phyloP scores from a whole-genome alignment of 2,329 filamentous ascomycete genomes.

The Fusarium gaditjirri region DNA sequence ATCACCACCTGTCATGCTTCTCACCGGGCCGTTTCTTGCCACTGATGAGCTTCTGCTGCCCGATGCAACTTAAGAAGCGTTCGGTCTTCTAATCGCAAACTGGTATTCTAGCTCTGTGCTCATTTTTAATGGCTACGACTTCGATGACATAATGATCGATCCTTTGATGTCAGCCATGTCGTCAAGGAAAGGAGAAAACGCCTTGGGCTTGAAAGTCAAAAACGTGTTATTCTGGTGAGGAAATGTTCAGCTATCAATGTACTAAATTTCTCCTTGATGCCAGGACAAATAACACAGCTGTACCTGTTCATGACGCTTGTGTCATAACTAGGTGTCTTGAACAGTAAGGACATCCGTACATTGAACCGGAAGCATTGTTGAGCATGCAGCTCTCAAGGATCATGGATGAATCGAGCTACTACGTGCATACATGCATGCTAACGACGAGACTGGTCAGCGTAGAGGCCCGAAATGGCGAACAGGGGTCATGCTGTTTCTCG shows the following conservation, averaged over 20 bases:
- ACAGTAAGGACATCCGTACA: constrained; percentile 10
- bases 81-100: background rate
- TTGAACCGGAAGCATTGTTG: constrained; percentile 15
- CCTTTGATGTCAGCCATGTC: constrained; percentile 10
- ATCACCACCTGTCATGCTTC: constrained; percentile 10
- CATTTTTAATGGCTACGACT: background rate
- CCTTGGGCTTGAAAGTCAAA: background rate
- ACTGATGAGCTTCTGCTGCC: background rate
- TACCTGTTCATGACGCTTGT: background rate
- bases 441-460: constrained; percentile 24
- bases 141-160: background rate
- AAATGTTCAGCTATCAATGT: background rate
- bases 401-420: constrained; percentile 14
- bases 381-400: constrained; percentile 10
- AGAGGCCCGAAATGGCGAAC: constrained; percentile 25
- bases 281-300: background rate
- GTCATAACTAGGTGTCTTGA: background rate
- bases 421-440: background rate
- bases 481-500: constrained; percentile 36
- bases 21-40: background rate
- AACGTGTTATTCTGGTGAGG: background rate
- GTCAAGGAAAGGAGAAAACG: constrained; percentile 8
- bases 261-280: background rate
- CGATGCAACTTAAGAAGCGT: background rate
- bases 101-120: background rate